phyloP scores from a whole-genome alignment of 1,139 yeast genomes.

The Debaryomyces nepalensis region DNA sequence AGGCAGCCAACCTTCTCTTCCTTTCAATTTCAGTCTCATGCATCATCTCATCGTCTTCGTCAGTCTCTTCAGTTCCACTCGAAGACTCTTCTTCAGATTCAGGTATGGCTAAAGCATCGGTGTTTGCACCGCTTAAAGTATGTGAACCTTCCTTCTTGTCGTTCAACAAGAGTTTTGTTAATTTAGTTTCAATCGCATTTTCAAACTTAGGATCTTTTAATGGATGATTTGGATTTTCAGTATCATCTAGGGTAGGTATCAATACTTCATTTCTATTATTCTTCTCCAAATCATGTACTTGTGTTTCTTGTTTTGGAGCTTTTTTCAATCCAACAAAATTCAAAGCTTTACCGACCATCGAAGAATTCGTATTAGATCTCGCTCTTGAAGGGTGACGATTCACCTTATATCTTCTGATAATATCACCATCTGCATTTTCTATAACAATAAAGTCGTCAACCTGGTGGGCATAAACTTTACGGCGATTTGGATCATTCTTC shows the following conservation, averaged over 20 bases:
- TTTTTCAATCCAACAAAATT: constrained; percentile 54
- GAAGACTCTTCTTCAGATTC: constrained; percentile 11
- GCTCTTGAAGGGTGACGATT: constrained; percentile 51
- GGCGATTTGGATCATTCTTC: constrained; percentile 36
- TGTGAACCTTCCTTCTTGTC: constrained; percentile 3
- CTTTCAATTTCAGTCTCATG: constrained; percentile 75
- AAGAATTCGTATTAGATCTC: constrained; percentile 36
- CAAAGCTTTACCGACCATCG: constrained; percentile 45
- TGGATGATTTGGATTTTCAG: constrained; percentile 23
- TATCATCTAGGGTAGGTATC: constrained; percentile 26
- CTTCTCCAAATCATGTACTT: constrained; percentile 12
- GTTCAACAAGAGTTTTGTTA: constrained; percentile 26
- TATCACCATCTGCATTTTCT: constrained; percentile 92
- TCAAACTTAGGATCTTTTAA: constrained; percentile 26
- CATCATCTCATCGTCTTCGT: constrained; percentile 31
- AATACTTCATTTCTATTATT: constrained; percentile 15
- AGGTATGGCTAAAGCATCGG: constrained; percentile 4
- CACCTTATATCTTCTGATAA: constrained; percentile 78
- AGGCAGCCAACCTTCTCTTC: constrained; percentile 78
- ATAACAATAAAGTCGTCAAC: constrained; percentile 74
- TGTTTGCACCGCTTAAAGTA: constrained; percentile 7
- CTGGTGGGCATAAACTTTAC: constrained; percentile 50
- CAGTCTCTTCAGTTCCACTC: constrained; percentile 19
- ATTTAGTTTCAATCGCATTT: constrained; percentile 32
- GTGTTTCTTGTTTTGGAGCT: constrained; percentile 14